Percentiles rank a stretch among this genome's conserved stretches.
phyloP scores from a whole-genome alignment of 495 filamentous ascomycete genomes.

The Lepidopterella palustris region DNA sequence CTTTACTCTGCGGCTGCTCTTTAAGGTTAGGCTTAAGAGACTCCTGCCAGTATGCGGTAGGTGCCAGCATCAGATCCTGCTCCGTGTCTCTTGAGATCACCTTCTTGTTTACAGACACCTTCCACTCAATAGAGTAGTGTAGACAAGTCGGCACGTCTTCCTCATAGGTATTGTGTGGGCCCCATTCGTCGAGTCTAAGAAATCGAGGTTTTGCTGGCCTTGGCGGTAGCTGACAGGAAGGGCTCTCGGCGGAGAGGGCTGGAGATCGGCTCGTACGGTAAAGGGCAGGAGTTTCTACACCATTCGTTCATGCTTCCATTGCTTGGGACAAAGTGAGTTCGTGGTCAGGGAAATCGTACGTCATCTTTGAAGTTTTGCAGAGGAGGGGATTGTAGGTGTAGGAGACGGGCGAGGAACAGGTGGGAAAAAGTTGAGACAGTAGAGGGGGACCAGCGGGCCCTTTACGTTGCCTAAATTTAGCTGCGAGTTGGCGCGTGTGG shows the following conservation, averaged over 20 bases:
- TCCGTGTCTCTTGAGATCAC: conserved; percentile 33
- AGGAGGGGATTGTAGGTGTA: neutral
- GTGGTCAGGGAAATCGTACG: too few species aligned
- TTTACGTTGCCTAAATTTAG: neutral
- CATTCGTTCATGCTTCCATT: neutral
- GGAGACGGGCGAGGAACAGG: neutral
- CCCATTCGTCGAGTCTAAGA: neutral
- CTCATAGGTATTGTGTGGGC: conserved; percentile 27
- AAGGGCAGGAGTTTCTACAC: neutral
- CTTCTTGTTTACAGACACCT: conserved; percentile 33
- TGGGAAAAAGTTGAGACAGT: neutral
- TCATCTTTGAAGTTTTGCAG: neutral
- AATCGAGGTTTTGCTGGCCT: neutral
- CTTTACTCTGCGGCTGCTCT: neutral
- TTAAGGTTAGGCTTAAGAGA: conserved; percentile 5
- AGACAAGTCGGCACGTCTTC: conserved; percentile 33
- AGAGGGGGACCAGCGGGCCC: neutral
- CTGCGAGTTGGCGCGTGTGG: conserved; percentile 10
- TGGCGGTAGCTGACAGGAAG: too few species aligned
- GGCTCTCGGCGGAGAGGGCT: too few species aligned
- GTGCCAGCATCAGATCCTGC: conserved; percentile 28
- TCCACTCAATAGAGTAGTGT: conserved; percentile 39
- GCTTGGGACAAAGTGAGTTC: neutral
- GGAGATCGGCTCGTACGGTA: neutral
- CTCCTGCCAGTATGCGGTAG: conserved; percentile 30